Conservation (phyloP, 2,329 filamentous ascomycete genomes). For the Paraphoma chrysanthemicola region DNA sequence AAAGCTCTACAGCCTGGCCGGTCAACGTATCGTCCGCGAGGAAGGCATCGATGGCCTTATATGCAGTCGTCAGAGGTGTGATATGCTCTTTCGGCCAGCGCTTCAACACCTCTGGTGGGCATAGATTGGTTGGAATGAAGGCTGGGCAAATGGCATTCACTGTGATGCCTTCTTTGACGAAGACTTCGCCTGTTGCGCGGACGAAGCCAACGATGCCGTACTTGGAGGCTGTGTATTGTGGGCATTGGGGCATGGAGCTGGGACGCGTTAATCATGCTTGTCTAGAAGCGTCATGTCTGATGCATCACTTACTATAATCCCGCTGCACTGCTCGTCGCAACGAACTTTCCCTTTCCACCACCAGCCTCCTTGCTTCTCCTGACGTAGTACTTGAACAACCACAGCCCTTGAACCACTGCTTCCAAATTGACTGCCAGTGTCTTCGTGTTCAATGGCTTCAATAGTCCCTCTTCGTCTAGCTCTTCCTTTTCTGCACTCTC, state of each 20-base stretch:
- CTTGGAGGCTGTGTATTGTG: slow-evolving; percentile 53
- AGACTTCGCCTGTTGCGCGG: slow-evolving; percentile 42
- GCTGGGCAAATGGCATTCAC: slow-evolving; percentile 52
- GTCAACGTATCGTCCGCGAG: slow-evolving; percentile 43
- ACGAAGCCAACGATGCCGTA: slow-evolving; percentile 52
- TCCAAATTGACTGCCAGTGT: slow-evolving; percentile 51
- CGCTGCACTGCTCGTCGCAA: slow-evolving; percentile 48
- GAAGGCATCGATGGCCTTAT: slow-evolving; percentile 49
- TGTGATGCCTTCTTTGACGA: slow-evolving; percentile 45
- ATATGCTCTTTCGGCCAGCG: slow-evolving; percentile 49
- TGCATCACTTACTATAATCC: slow-evolving; percentile 43
- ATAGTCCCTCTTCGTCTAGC: slow-evolving; percentile 43
- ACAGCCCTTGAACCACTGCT: slow-evolving; percentile 51
- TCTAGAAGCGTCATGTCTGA: neutral
- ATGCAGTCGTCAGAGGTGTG: slow-evolving; percentile 50
- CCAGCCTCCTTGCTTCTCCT: slow-evolving; percentile 44
- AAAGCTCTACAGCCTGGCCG: slow-evolving; percentile 52
- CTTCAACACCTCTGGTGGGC: slow-evolving; percentile 47
- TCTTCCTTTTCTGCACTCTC: slow-evolving; percentile 35
- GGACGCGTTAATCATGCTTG: neutral
- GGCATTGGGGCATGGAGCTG: slow-evolving; percentile 40
- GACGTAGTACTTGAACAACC: slow-evolving; percentile 53
- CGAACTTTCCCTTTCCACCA: slow-evolving; percentile 47
- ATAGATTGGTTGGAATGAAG: slow-evolving; percentile 49
- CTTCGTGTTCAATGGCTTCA: slow-evolving; percentile 47